phyloP scores from a whole-genome alignment of 169 alveolate genomes.

The Plasmodium sp. region DNA sequence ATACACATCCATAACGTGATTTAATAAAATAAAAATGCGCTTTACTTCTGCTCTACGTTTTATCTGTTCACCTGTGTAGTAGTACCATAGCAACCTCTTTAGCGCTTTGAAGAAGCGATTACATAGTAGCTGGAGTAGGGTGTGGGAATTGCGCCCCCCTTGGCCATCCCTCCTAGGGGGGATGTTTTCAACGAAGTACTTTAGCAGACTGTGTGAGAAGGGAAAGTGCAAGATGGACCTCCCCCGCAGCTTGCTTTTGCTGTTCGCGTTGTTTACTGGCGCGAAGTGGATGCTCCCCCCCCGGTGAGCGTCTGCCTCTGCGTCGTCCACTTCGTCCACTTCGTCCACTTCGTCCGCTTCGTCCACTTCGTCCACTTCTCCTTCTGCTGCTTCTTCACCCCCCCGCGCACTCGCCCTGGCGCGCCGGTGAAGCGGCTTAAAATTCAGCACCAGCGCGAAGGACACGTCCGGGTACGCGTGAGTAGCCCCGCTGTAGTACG shows the following conservation, averaged over 20 bases:
- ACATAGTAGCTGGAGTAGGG: slow-evolving; percentile 7
- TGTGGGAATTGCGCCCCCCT: background rate
- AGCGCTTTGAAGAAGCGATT: slow-evolving; percentile 2
- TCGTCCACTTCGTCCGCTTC: background rate
- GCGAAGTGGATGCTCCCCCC: background rate
- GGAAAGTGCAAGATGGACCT: slow-evolving; percentile 43
- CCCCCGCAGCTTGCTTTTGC: background rate
- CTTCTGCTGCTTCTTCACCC: background rate
- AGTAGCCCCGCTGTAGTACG: slow-evolving; percentile 11
- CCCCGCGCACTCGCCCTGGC: background rate
- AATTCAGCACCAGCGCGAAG: slow-evolving; percentile 22
- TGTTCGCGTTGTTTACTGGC: background rate
- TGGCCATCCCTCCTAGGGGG: background rate
- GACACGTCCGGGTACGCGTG: slow-evolving; percentile 21
- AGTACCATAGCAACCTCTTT: slow-evolving; percentile 3
- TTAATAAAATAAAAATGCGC: slow-evolving; percentile 21
- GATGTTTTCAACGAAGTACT: slow-evolving; percentile 37
- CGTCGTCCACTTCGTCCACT: background rate
- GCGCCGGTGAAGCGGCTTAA: background rate
- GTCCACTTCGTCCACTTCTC: too few species aligned
- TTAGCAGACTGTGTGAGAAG: slow-evolving; percentile 36
- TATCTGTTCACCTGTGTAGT: slow-evolving; percentile 2
- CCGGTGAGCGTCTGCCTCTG: background rate
- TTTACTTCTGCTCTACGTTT: background rate
- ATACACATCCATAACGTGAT: slow-evolving; percentile 50